Conservation (phyloP, 208 protist genomes). For the Leishmania aethiopica region DNA sequence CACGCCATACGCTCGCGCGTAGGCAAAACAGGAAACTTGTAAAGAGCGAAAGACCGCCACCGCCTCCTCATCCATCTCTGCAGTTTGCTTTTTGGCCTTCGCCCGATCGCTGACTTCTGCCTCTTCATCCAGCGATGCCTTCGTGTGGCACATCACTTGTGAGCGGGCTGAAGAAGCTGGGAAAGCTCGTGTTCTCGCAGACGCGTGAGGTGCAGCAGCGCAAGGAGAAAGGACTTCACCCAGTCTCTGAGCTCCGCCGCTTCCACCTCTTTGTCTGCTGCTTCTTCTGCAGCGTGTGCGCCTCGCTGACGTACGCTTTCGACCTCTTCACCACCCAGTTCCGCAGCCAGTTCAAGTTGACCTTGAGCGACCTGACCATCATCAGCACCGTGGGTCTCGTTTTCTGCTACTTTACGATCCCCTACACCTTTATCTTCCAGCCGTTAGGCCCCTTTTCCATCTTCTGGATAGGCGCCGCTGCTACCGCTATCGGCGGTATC, state of each 20-base stretch:
- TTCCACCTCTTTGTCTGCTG: constrained; percentile 64
- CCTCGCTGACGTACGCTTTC: constrained; percentile 68
- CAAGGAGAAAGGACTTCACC: constrained; percentile 39
- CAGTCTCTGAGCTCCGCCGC: constrained; percentile 58
- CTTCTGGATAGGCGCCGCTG: constrained; percentile 39
- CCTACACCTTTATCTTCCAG: constrained; percentile 70
- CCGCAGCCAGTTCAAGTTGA: constrained; percentile 36
- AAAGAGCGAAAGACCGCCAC: not conserved
- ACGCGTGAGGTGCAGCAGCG: constrained; percentile 31
- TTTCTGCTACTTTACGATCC: constrained; percentile 72
- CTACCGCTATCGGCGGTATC: constrained; percentile 40
- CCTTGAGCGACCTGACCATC: constrained; percentile 61
- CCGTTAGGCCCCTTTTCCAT: constrained; percentile 46
- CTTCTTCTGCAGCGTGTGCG: constrained; percentile 70
- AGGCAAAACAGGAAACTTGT: not conserved
- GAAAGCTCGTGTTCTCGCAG: constrained; percentile 41
- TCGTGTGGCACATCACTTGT: constrained; percentile 4
- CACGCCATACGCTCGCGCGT: not conserved
- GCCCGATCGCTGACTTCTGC: not conserved
- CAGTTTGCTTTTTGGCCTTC: not conserved
- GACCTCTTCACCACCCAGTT: constrained; percentile 69
- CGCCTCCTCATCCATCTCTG: not conserved
- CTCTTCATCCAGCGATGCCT: constrained; percentile 2
- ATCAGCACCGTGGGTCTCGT: constrained; percentile 74
- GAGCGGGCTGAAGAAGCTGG: not conserved